phyloP scores from a whole-genome alignment of 306 rosid species.

The Psophocarpus tetragonolobus region DNA sequence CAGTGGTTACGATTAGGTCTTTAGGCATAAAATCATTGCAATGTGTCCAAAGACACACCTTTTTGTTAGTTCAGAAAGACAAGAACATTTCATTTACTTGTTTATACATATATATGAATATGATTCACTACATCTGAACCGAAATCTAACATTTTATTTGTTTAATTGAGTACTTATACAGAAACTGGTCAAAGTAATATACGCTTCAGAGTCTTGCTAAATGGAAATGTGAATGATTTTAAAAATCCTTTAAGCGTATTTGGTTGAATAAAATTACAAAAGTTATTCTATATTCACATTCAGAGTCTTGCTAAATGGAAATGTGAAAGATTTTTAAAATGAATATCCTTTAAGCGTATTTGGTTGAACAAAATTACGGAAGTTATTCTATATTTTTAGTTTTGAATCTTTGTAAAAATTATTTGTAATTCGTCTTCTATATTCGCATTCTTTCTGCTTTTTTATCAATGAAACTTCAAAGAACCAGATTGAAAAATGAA shows the following conservation, averaged over 20 bases:
- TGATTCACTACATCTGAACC: slow-evolving; percentile 53
- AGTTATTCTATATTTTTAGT: background rate
- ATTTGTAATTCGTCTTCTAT: background rate
- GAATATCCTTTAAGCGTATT: background rate
- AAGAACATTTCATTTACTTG: slow-evolving; percentile 50
- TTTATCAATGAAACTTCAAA: too few relatives aligned
- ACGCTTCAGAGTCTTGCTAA: background rate
- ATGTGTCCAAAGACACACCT: slow-evolving; percentile 30
- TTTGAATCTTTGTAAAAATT: background rate
- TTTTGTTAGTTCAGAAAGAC: slow-evolving; percentile 46
- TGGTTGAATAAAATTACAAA: background rate
- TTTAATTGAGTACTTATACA: slow-evolving; percentile 15
- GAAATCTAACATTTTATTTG: slow-evolving; percentile 14
- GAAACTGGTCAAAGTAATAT: slow-evolving; percentile 20
- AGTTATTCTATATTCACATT: background rate
- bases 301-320: background rate
- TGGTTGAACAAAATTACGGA: background rate
- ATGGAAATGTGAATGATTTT: slow-evolving; percentile 1
- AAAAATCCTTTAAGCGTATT: background rate
- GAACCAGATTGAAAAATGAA: background rate
- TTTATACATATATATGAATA: slow-evolving; percentile 48
- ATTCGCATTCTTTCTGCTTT: background rate
- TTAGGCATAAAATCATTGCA: slow-evolving; percentile 42
- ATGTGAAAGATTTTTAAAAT: slow-evolving; percentile 5
- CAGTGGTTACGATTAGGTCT: slow-evolving; percentile 70